phyloP scores from a whole-genome alignment of 495 filamentous ascomycete species.

The Penicillium canariense region DNA sequence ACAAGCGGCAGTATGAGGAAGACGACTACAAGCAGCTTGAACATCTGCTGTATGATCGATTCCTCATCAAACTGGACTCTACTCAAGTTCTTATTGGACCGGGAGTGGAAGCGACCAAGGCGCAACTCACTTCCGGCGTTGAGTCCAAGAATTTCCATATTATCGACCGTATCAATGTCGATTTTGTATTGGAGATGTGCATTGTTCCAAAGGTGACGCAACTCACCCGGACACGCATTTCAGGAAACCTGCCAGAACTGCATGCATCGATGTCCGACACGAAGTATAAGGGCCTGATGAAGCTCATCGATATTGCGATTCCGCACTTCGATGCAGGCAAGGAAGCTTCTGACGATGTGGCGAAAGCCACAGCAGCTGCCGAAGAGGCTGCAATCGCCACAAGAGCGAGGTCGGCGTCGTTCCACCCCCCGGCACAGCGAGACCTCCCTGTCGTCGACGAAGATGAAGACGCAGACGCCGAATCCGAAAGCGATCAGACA shows the following conservation, averaged over 20 bases:
- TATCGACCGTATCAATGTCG: slow-evolving; percentile 93
- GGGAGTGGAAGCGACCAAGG: slow-evolving; percentile 84
- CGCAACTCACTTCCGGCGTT: slow-evolving; percentile 71
- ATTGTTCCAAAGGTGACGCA: slow-evolving; percentile 93
- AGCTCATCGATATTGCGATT: slow-evolving; percentile 90
- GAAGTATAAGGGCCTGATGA: slow-evolving; percentile 97
- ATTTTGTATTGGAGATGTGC: slow-evolving; percentile 87
- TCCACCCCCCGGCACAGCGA: slow-evolving; percentile 62
- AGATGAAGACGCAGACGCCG: slow-evolving; percentile 68
- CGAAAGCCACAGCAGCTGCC: slow-evolving; percentile 17
- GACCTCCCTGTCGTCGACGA: slow-evolving; percentile 78
- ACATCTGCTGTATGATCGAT: slow-evolving; percentile 93
- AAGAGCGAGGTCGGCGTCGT: slow-evolving; percentile 56
- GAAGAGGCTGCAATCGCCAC: slow-evolving; percentile 34
- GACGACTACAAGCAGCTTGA: slow-evolving; percentile 85
- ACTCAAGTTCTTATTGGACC: slow-evolving; percentile 95
- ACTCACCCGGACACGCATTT: slow-evolving; percentile 87
- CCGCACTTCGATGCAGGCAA: slow-evolving; percentile 68
- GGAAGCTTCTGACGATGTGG: slow-evolving; percentile 21
- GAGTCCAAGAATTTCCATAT: slow-evolving; percentile 77
- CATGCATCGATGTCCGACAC: slow-evolving; percentile 89
- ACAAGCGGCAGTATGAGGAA: slow-evolving; percentile 81
- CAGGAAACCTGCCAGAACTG: slow-evolving; percentile 86
- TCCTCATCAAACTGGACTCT: slow-evolving; percentile 83
- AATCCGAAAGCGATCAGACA: slow-evolving; percentile 58